These are phyloP conservation scores for Monosporascus sp. DNA, from an alignment of 2,329 filamentous ascomycete species.

Conservation along the genomic window DNA sequence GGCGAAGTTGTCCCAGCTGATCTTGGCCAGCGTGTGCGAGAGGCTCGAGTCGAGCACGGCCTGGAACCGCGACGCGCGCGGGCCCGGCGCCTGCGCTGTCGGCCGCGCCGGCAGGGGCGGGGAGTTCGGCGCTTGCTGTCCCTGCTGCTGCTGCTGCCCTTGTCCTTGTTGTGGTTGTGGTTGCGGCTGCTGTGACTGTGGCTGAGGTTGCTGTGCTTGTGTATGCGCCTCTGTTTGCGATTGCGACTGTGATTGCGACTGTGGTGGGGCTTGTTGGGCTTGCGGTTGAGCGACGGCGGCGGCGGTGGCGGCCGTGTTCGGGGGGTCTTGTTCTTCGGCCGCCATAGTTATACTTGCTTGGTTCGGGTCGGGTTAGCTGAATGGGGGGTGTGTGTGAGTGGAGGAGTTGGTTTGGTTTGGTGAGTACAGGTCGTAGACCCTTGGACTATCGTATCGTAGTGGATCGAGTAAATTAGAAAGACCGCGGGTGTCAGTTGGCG, in stretches of 20 bases:
- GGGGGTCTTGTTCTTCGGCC: background rate
- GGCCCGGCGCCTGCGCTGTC: conserved; percentile 40
- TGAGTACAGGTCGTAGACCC: background rate
- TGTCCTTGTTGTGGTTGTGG: conserved; percentile 3
- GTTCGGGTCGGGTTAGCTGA: too few species aligned
- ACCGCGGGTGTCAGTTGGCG: too few species aligned
- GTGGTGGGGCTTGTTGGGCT: background rate
- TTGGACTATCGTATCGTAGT: too few species aligned
- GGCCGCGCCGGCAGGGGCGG: too few species aligned
- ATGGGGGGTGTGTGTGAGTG: too few species aligned
- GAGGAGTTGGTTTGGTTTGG: background rate
- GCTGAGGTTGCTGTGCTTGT: background rate
- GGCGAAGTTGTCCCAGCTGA: conserved; percentile 52
- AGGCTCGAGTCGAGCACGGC: conserved; percentile 49
- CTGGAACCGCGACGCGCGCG: conserved; percentile 50
- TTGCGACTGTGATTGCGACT: background rate
- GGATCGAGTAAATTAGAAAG: too few species aligned
- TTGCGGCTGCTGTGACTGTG: conserved; percentile 3
- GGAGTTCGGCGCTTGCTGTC: background rate
- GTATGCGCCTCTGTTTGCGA: background rate
- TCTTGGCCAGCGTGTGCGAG: conserved; percentile 46
- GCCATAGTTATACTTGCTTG: background rate
- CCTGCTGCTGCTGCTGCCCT: background rate
- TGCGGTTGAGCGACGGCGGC: background rate
- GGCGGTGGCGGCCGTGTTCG: background rate